phyloP scores from a whole-genome alignment of 2,329 filamentous ascomycete species.

The Botryotinia globosa region DNA sequence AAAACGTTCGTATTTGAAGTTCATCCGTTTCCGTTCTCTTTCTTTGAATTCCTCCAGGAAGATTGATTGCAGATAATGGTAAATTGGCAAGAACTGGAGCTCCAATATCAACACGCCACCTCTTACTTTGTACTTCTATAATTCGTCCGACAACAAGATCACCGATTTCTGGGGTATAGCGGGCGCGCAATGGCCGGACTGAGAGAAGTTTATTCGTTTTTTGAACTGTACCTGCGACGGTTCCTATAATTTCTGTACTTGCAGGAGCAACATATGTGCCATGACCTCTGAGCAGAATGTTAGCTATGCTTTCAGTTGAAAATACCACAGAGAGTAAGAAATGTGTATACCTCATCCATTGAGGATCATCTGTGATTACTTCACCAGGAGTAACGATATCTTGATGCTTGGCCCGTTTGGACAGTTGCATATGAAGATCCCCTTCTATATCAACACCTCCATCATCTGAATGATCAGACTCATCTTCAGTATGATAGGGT shows the following conservation, averaged over 20 bases:
- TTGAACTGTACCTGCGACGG: constrained; percentile 83
- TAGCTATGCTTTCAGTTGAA: constrained; percentile 22
- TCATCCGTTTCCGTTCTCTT: constrained; percentile 94
- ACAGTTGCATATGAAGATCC: constrained; percentile 44
- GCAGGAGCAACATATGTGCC: constrained; percentile 73
- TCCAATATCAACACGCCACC: constrained; percentile 94
- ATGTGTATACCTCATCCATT: constrained; percentile 80
- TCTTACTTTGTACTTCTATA: constrained; percentile 85
- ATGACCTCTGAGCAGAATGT: constrained; percentile 65
- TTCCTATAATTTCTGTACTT: constrained; percentile 73
- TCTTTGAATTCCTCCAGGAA: constrained; percentile 88
- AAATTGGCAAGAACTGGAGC: constrained; percentile 82
- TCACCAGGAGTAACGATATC: constrained; percentile 85
- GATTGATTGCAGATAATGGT: constrained; percentile 85
- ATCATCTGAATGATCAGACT: constrained; percentile 32
- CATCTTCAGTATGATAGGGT: constrained; percentile 24
- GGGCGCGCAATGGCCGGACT: constrained; percentile 82
- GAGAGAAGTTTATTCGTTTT: constrained; percentile 97
- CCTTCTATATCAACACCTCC: constrained; percentile 38
- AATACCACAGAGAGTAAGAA: no score
- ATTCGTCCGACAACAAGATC: constrained; percentile 93
- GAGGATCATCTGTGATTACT: constrained; percentile 82
- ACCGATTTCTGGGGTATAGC: constrained; percentile 94
- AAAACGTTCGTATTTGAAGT: constrained; percentile 95
- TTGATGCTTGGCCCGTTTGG: constrained; percentile 42